phyloP scores from a whole-genome alignment of 441 rosid genomes.

The Corymbia citriodora region DNA sequence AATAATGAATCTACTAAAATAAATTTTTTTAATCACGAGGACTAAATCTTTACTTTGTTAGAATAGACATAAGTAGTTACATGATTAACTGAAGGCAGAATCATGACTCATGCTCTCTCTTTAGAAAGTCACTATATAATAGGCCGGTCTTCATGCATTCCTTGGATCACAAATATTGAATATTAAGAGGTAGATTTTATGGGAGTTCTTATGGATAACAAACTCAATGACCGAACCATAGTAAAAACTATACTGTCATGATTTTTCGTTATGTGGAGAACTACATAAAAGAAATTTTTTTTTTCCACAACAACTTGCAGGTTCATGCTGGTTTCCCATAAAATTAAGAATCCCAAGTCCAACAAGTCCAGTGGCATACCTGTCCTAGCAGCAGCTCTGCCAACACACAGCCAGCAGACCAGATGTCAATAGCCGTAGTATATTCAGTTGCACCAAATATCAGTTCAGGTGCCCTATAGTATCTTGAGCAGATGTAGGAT shows the following conservation, averaged over 20 bases:
- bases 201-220: background rate
- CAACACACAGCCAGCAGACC: slow-evolving; percentile 10
- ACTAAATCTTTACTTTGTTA: background rate
- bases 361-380: background rate
- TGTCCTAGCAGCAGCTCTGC: slow-evolving; percentile 4
- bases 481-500: slow-evolving; percentile 6
- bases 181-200: background rate
- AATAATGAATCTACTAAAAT: background rate
- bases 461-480: slow-evolving; percentile 3
- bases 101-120: background rate
- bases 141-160: background rate
- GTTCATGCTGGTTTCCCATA: background rate
- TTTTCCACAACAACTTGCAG: background rate
- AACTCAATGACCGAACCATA: background rate
- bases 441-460: slow-evolving; percentile 10
- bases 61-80: background rate
- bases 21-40: background rate
- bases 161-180: background rate
- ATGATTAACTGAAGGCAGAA: background rate
- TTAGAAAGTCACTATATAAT: background rate
- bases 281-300: background rate
- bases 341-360: background rate
- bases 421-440: slow-evolving; percentile 5
- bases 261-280: background rate
- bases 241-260: background rate